These are phyloP conservation scores for Vigna radiata DNA, from an alignment of 306 rosid genomes.

Conservation along the genomic window DNA sequence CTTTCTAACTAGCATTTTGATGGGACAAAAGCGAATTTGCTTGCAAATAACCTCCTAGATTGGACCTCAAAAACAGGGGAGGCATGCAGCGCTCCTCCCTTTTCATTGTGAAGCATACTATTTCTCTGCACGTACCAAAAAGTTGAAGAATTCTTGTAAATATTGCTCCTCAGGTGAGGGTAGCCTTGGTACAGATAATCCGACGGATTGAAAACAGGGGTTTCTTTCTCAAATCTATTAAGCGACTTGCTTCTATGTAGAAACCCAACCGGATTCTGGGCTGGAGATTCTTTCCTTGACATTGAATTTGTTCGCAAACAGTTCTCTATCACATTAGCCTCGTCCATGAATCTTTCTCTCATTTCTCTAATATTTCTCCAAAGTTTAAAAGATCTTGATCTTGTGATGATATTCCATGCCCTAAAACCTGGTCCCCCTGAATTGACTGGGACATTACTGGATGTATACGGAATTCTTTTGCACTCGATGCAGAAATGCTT, in stretches of 20 bases:
- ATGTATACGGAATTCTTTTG: constrained; percentile 60
- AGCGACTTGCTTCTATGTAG: constrained; percentile 48
- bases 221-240: constrained; percentile 58
- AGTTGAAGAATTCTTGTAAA: constrained; percentile 50
- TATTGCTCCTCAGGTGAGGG: constrained; percentile 67
- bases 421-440: constrained; percentile 47
- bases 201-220: constrained; percentile 82
- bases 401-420: constrained; percentile 50
- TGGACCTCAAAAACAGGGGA: constrained; percentile 73
- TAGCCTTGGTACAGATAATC: constrained; percentile 69
- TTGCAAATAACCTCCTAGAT: constrained; percentile 51
- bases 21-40: constrained; percentile 65
- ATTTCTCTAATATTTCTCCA: constrained; percentile 61
- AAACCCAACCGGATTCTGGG: constrained; percentile 41
- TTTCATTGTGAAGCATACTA: constrained; percentile 45
- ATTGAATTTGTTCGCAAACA: constrained; percentile 63
- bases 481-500: constrained; percentile 76
- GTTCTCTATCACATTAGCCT: constrained; percentile 73
- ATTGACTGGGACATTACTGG: constrained; percentile 42
- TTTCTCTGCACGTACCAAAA: constrained; percentile 64
- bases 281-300: constrained; percentile 56
- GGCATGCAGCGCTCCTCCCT: constrained; percentile 47
- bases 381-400: constrained; percentile 57
- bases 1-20: constrained; percentile 42
- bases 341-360: constrained; percentile 79